Base-by-base conservation (phyloP, 2,329 filamentous ascomycete genomes). In the Calonectria multiphialidica region DNA sequence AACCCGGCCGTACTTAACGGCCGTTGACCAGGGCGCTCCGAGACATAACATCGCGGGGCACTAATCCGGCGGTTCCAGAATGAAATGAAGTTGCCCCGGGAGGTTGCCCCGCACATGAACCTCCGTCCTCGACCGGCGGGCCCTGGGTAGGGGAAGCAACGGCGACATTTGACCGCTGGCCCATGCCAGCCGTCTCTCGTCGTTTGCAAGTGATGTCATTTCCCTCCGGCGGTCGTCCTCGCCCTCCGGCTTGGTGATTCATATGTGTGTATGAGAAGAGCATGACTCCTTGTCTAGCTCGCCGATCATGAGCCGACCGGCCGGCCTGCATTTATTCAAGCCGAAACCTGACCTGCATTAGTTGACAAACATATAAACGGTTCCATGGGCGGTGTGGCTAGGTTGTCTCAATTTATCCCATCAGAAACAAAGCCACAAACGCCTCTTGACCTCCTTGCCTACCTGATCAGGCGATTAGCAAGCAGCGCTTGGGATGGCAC, bases 1-100 rank as follows among this genome's bases (percentile, higher is more conserved):
- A 37, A 3, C 37, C 35, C 68, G 62, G 55, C n/a, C 15, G 5
- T 67, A 66, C 68, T 71, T 71, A 71, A 71, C 50, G 16, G 35
- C 40, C 23, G 40, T 44, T 37, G 49, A 28, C 10, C 21, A 30
- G 25, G 33, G 44, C 55, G 65, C 44, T 64, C 59, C 40, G 40
- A 71, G 65, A 71, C 69, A 71, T 57, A 47, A 23, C 50, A 13
- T 21, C 10, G 30, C 47, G 40, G 69, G 47, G 40, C 21, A 44
- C 13, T n/a, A 57, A 65, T 61, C 57, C 28, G 12, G 18, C 3
- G 30, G 63, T 44, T 67, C 68, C 16, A 63, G 64, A 64, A 64
- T 55, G 30, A 57, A 55, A 47, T 21, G 45, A 57, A 47, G 21
- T n/a, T 61, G 47, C 68, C 68, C 68, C 62, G 30, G 67, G 15